A percentile compares a stretch with the other conserved stretches of the same genome.
Conservation (phyloP, 208 protist genomes). For the Leptomonas pyrrhocoris region DNA sequence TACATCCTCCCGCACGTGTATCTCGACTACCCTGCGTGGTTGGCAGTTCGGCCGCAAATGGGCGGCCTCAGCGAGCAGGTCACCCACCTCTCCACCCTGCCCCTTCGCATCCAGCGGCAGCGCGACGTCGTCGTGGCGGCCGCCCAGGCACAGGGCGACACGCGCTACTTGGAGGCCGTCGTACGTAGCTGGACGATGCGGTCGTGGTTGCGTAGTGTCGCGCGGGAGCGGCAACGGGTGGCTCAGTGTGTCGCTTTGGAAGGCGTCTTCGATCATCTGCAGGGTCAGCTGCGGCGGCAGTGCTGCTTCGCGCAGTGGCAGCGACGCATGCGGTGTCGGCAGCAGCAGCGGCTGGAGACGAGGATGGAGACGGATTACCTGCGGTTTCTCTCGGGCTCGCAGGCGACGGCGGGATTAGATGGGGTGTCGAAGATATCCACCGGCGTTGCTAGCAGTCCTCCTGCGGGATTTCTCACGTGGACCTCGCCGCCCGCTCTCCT, state of each 20-base stretch:
- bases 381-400: conserved; percentile 53
- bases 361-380: conserved; percentile 56
- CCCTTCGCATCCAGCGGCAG: conserved; percentile 46
- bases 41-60: conserved; percentile 44
- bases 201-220: conserved; percentile 58
- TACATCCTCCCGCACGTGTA: conserved; percentile 87
- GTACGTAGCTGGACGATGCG: conserved; percentile 77
- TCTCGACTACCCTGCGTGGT: conserved; percentile 48
- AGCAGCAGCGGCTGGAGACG: conserved; percentile 32
- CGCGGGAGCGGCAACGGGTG: conserved; percentile 19
- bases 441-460: neutral
- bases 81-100: conserved; percentile 56
- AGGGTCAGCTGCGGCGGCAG: conserved; percentile 35
- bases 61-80: conserved; percentile 77
- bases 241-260: conserved; percentile 11
- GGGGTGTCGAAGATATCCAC: neutral
- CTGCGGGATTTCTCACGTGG: neutral
- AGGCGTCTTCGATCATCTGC: conserved; percentile 30
- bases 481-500: neutral
- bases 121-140: conserved; percentile 28
- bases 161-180: conserved; percentile 59
- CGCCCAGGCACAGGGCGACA: conserved; percentile 55
- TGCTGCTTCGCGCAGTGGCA: conserved; percentile 64
- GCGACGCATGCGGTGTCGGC: conserved; percentile 35
- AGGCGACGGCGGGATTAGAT: conserved; percentile 38